phyloP scores from a whole-genome alignment of 495 filamentous ascomycete species.

The Corynascus novoguineensis region DNA sequence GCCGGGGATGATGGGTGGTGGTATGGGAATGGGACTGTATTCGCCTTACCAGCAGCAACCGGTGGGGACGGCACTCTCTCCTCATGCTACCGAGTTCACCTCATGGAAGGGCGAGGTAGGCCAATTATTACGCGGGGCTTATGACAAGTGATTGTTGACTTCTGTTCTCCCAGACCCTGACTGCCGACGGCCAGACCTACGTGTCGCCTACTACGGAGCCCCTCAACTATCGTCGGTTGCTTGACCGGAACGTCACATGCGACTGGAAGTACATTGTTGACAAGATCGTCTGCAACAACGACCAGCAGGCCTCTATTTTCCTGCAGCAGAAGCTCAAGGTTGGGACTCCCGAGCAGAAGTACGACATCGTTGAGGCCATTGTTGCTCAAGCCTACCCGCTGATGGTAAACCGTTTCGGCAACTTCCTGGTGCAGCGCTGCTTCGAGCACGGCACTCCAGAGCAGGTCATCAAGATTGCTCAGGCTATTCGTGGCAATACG shows the following conservation, averaged over 20 bases:
- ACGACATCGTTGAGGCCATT: slow-evolving; percentile 93
- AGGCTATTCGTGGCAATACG: slow-evolving; percentile 91
- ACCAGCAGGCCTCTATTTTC: slow-evolving; percentile 98
- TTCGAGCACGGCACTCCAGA: slow-evolving; percentile 97
- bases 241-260: slow-evolving; percentile 93
- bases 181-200: slow-evolving; percentile 66
- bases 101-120: slow-evolving; percentile 52
- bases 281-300: slow-evolving; percentile 98
- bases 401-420: slow-evolving; percentile 98
- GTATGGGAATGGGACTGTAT: slow-evolving; percentile 46
- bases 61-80: slow-evolving; percentile 75
- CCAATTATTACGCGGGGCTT: not conserved
- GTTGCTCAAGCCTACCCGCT: slow-evolving; percentile 91
- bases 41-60: slow-evolving; percentile 63
- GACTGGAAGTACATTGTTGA: slow-evolving; percentile 99
- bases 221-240: slow-evolving; percentile 91
- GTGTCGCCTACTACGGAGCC: slow-evolving; percentile 76
- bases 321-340: slow-evolving; percentile 98
- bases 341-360: slow-evolving; percentile 90
- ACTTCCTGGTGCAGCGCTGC: slow-evolving; percentile 96
- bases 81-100: slow-evolving; percentile 78
- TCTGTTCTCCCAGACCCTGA: slow-evolving; percentile 35
- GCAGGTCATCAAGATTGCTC: slow-evolving; percentile 90
- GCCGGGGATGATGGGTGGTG: slow-evolving; percentile 24
- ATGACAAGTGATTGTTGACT: not conserved